phyloP scores from a whole-genome alignment of 495 filamentous ascomycete genomes.

The Darksidea phi region DNA sequence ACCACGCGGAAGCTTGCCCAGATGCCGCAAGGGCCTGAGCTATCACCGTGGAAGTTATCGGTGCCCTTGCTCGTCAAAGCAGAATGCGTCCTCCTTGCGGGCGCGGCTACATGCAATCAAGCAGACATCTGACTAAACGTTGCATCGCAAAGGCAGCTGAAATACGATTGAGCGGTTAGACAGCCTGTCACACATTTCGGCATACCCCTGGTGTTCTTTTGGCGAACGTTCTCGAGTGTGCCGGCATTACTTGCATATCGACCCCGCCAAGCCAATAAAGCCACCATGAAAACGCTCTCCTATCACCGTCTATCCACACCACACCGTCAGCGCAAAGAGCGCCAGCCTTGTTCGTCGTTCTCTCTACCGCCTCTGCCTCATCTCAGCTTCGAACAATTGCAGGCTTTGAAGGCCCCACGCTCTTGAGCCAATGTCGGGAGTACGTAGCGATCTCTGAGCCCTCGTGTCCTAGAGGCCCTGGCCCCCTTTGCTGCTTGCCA shows the following conservation, averaged over 20 bases:
- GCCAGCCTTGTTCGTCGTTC: slow-evolving; percentile 6
- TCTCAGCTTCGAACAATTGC: no score
- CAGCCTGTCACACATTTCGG: no score
- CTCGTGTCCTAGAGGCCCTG: no score
- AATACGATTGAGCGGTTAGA: no score
- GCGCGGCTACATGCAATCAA: not conserved
- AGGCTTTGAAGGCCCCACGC: no score
- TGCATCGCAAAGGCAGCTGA: not conserved
- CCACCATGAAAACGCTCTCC: slow-evolving; percentile 2
- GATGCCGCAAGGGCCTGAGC: not conserved
- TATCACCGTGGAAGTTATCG: not conserved
- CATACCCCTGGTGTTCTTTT: slow-evolving; percentile 1
- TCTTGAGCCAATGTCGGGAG: no score
- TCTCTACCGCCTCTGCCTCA: no score
- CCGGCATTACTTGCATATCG: not conserved
- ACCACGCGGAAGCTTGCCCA: not conserved
- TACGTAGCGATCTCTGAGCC: no score
- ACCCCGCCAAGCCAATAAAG: slow-evolving; percentile 25
- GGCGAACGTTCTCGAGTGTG: not conserved
- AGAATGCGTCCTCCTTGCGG: no score
- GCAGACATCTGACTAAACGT: not conserved
- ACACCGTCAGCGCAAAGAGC: not conserved
- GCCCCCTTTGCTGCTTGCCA: no score
- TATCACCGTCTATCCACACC: not conserved
- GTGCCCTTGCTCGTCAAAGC: not conserved